Evolutionary conservation across 768 basidiomycete genomes (phyloP).

Genomic region (Amanita pseudoporphyria): DNA sequence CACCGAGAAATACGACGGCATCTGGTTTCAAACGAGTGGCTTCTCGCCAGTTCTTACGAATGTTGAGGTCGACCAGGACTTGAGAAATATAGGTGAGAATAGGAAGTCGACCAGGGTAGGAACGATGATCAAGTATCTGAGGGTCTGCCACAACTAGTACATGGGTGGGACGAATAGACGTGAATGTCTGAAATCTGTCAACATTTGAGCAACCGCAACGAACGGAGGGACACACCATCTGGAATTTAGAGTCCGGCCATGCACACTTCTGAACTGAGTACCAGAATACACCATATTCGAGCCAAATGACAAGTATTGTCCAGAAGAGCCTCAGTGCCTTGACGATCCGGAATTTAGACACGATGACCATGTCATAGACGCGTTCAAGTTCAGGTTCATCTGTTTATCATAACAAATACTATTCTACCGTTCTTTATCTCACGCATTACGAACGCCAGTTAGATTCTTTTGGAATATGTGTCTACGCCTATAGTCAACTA

Average conservation of each 20-base stretch:
- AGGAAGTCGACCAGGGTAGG: slow-evolving; percentile 54
- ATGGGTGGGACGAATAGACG: slow-evolving; percentile 28
- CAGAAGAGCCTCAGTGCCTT: slow-evolving; percentile 46
- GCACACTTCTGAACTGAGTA: slow-evolving; percentile 36
- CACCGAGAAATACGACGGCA: slow-evolving; percentile 75
- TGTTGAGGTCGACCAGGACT: slow-evolving; percentile 67
- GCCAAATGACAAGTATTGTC: slow-evolving; percentile 59
- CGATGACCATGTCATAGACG: slow-evolving; percentile 16
- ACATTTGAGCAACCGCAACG: neutral
- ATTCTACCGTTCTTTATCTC: neutral
- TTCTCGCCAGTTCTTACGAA: slow-evolving; percentile 78
- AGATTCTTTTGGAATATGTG: neutral
- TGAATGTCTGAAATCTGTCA: slow-evolving; percentile 11
- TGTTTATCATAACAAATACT: neutral
- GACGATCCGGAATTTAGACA: slow-evolving; percentile 22
- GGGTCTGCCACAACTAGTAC: slow-evolving; percentile 85
- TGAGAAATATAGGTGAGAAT: slow-evolving; percentile 52
- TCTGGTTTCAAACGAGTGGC: slow-evolving; percentile 54
- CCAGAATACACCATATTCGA: slow-evolving; percentile 53
- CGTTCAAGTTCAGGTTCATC: too few species aligned
- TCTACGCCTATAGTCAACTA: neutral
- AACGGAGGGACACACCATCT: neutral
- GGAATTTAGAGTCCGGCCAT: slow-evolving; percentile 44
- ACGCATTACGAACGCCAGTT: neutral
- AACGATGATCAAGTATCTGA: slow-evolving; percentile 69